Conservation (phyloP, 768 basidiomycete genomes). For the Coprinopsis marcescibilis region DNA sequence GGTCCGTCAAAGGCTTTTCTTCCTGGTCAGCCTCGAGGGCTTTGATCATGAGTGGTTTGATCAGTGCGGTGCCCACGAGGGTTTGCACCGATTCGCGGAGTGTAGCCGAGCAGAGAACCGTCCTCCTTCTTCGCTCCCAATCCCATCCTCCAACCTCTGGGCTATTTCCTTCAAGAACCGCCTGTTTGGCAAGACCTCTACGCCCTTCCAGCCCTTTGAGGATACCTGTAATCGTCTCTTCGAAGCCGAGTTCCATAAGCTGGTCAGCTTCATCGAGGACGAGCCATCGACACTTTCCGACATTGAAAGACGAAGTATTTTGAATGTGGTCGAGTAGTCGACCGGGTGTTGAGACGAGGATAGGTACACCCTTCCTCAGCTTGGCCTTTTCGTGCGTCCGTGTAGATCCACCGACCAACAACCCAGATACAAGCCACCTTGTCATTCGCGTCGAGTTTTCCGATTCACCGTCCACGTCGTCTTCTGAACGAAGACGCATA, state of each 20-base stretch:
- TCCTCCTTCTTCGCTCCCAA: conserved; percentile 71
- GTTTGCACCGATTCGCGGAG: conserved; percentile 94
- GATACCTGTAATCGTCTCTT: conserved; percentile 90
- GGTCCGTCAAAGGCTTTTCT: conserved; percentile 2
- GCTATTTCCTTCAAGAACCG: conserved; percentile 58
- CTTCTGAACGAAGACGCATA: conserved; percentile 60
- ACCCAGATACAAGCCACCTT: conserved; percentile 90
- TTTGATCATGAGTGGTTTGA: conserved; percentile 80
- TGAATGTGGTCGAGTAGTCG: conserved; percentile 94
- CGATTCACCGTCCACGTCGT: conserved; percentile 46
- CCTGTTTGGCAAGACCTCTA: conserved; percentile 64
- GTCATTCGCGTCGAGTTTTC: conserved; percentile 49
- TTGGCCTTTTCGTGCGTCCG: conserved; percentile 93
- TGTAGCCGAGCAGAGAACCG: conserved; percentile 94
- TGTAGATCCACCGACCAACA: conserved; percentile 92
- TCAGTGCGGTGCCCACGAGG: conserved; percentile 76
- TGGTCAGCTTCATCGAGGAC: conserved; percentile 97
- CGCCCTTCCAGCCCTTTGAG: conserved; percentile 83
- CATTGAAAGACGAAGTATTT: conserved; percentile 88
- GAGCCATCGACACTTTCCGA: conserved; percentile 93
- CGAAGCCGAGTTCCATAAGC: conserved; percentile 97
- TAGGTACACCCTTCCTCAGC: conserved; percentile 89
- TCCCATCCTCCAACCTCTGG: conserved; percentile 82
- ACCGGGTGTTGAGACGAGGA: conserved; percentile 94
- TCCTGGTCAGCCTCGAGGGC: conserved; percentile 49